Conservation (phyloP, 2,329 filamentous ascomycete species). For the Fusarium domesticum region DNA sequence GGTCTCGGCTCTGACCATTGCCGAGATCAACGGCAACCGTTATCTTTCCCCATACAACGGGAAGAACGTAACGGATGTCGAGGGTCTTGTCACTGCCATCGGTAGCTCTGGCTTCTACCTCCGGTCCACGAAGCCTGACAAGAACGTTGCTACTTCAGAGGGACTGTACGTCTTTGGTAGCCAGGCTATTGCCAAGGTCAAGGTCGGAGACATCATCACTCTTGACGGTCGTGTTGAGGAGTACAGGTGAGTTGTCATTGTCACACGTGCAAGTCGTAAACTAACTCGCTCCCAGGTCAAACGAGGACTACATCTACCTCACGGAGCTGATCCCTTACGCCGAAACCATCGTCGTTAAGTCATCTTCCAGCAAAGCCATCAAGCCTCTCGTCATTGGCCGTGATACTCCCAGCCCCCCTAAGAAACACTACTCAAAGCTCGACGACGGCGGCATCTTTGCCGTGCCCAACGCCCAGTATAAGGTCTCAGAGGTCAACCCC, state of each 20-base stretch:
- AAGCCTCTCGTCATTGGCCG: conserved; percentile 59
- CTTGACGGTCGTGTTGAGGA: conserved; percentile 60
- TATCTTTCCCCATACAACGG: conserved; percentile 61
- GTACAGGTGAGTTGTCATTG: conserved; percentile 40
- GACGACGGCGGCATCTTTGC: conserved; percentile 65
- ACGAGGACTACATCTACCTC: conserved; percentile 56
- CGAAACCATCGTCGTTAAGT: conserved; percentile 51
- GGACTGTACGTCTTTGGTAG: conserved; percentile 63
- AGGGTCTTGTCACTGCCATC: conserved; percentile 64
- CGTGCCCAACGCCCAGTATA: conserved; percentile 59
- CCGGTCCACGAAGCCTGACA: conserved; percentile 56
- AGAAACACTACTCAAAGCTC: conserved; percentile 56
- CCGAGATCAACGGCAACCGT: conserved; percentile 63
- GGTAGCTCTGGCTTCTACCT: conserved; percentile 62
- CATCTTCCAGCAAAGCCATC: conserved; percentile 52
- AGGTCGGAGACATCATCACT: conserved; percentile 61
- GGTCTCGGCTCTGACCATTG: conserved; percentile 47
- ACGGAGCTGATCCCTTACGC: conserved; percentile 61
- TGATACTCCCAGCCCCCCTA: conserved; percentile 56
- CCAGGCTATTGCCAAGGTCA: conserved; percentile 48
- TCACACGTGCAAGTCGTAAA: background rate
- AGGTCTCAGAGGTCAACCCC: conserved; percentile 59
- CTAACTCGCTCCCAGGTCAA: conserved; percentile 41
- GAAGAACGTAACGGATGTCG: conserved; percentile 55
- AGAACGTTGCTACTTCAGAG: conserved; percentile 57